Evolutionary conservation across 108 stramenopile genomes (phyloP), one percentile per base, ranked within the genome.

Genomic region (Nitzschia sp.): DNA sequence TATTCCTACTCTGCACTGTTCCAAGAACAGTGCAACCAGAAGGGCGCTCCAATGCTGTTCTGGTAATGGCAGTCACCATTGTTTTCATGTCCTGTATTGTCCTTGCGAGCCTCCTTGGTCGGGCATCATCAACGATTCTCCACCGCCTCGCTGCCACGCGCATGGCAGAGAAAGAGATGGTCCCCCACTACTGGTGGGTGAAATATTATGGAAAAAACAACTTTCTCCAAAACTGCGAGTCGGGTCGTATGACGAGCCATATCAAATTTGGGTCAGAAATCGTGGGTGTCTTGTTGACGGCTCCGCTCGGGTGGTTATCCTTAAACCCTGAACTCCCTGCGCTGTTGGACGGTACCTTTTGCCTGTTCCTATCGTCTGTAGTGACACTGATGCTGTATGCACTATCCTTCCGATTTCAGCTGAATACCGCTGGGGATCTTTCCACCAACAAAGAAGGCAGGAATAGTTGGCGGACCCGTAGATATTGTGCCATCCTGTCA

Each of bases 1-100:
- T 73, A 10, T 48, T 46, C 14, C 11, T 73, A 17, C 41, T 73
- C 2, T 54, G 59, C 11, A 56, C 41, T 44, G 55, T 66, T 12
- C 56, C 72, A 11, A 57, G 34, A 53, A 52, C 26, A 12, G 37
- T 24, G 3, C 21, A 20, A 24, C 51, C 51, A 10, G 43, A 19
- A 7, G 14, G 38, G 54, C 41, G 64, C 8, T 69, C 72, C 3
- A 43, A 73, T 39, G 51, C 72, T 19, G 57, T 66, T 6, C 14
- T 66, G 34, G 55, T 73, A 7, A 73, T 66, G 64, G 37, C 72
- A 38, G 17, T 61, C 3, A 73, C 72, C 11, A 73, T 73, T 41
- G 51, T 66, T 21, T 14, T 57, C 24, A 50, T 65, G 51, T 52
- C 72, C 3, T 57, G 40, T 43, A 34, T 65, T 15, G 56, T 53